A percentile compares a stretch with the other conserved stretches of the same genome.
Conservation (phyloP, 306 rosid genomes). For the Sphenostylis stenocarpa region DNA sequence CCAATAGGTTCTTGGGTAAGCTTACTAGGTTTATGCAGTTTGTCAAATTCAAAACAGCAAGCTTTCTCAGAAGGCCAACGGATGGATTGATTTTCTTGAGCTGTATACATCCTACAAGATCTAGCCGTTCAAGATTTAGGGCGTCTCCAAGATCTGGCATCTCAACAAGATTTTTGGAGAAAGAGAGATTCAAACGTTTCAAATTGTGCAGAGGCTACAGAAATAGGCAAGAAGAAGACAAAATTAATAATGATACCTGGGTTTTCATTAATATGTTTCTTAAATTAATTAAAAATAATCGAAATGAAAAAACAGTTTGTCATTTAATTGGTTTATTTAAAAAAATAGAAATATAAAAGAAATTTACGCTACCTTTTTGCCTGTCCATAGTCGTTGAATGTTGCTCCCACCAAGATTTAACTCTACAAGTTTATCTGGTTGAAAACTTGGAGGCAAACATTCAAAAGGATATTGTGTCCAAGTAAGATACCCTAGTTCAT, state of each 20-base stretch:
- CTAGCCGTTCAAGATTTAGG: not conserved
- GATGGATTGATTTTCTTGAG: not conserved
- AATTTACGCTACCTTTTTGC: not conserved
- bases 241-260: not conserved
- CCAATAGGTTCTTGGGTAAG: not conserved
- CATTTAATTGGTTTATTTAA: no score
- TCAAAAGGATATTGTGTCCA: not conserved
- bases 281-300: no score
- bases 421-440: not conserved
- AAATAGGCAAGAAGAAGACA: not conserved
- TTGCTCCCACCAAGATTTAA: accelerated
- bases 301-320: accelerated
- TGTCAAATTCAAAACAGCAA: not conserved
- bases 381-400: not conserved
- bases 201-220: not conserved
- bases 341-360: not conserved
- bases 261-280: no score
- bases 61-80: not conserved
- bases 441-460: not conserved
- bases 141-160: not conserved
- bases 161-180: not conserved
- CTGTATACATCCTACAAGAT: not conserved
- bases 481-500: not conserved
- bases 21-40: not conserved
- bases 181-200: not conserved